Percentiles rank a stretch among this genome's conserved stretches.
Evolutionary conservation across 148 eudicot species (phyloP).

Genomic region (Camellia japonica): DNA sequence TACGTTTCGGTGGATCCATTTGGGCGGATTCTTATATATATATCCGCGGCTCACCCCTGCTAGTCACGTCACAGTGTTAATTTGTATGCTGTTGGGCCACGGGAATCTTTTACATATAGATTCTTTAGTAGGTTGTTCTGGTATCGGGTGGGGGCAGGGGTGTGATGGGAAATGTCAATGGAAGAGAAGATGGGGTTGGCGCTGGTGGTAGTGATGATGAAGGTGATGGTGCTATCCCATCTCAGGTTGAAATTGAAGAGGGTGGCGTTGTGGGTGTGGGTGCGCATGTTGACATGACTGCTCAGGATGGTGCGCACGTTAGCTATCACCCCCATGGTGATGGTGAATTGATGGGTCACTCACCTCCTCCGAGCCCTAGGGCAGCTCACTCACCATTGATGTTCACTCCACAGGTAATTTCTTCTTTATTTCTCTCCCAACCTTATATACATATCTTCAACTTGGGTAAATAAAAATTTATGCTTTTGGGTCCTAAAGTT

Average conservation of each 20-base stretch:
- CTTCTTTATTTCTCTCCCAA: background rate
- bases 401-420: slow-evolving; percentile 73
- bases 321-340: slow-evolving; percentile 20
- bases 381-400: slow-evolving; percentile 69
- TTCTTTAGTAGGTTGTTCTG: background rate
- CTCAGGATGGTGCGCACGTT: slow-evolving; percentile 17
- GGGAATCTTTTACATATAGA: background rate
- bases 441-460: background rate
- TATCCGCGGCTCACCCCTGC: no score
- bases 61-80: no score
- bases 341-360: slow-evolving; percentile 48
- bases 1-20: no score
- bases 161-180: slow-evolving; percentile 72
- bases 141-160: background rate
- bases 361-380: slow-evolving; percentile 71
- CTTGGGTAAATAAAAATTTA: background rate
- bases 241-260: slow-evolving; percentile 37
- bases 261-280: slow-evolving; percentile 1
- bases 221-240: slow-evolving; percentile 33
- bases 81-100: no score
- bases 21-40: no score
- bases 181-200: slow-evolving; percentile 48
- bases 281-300: background rate
- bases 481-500: background rate
- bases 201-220: background rate